A percentile compares a stretch with the other conserved stretches of the same genome.
These are phyloP conservation scores for Capsicum rhomboideum DNA, from an alignment of 257 asterid genomes.

Conservation along the genomic window DNA sequence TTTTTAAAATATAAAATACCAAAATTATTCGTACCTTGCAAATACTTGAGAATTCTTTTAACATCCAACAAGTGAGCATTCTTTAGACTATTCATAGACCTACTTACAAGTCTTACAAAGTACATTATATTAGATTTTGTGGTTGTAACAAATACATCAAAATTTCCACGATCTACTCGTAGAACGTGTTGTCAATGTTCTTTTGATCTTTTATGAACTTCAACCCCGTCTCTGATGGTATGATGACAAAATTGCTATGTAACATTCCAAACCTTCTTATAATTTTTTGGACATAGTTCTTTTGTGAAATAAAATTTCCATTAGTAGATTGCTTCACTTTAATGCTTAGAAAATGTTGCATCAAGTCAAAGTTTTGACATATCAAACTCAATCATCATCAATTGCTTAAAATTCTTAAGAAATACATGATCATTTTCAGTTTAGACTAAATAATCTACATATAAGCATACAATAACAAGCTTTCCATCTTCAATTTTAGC, in stretches of 20 bases:
- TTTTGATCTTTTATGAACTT: no score
- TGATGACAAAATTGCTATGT: no score
- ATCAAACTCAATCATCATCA: neutral
- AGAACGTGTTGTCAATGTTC: no score
- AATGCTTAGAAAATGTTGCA: neutral
- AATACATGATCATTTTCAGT: neutral
- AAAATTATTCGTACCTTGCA: neutral
- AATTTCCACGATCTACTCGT: neutral
- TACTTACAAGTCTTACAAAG: neutral
- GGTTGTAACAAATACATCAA: neutral
- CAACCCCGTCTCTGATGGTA: no score
- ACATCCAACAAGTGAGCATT: neutral
- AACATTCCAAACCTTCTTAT: no score
- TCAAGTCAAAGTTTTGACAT: neutral
- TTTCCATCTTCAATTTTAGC: neutral
- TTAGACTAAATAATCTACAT: neutral
- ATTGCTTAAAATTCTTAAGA: no score
- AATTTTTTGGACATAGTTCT: no score
- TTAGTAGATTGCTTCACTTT: neutral
- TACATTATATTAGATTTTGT: neutral
- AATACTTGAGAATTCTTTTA: neutral
- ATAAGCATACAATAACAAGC: slow-evolving; percentile 4
- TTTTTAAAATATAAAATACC: neutral
- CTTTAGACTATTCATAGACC: neutral
- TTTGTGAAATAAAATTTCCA: neutral